Evolutionary conservation across 177 flowering plant genomes (phyloP).

Genomic region (Vitis hybrid): DNA sequence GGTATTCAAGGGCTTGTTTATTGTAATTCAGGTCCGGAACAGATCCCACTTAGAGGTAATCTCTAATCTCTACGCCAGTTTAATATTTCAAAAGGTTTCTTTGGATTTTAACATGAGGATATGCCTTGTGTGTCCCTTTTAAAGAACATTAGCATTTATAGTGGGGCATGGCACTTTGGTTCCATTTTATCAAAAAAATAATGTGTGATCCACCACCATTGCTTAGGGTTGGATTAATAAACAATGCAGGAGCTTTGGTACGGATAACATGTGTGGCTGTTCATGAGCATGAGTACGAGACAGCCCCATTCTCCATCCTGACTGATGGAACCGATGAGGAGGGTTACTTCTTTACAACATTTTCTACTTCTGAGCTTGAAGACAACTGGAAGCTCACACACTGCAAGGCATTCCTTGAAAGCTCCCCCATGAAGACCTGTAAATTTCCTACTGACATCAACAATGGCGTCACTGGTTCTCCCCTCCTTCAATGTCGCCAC

Average conservation of each 20-base stretch:
- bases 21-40: conserved; percentile 31
- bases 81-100: neutral
- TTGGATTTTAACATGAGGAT: neutral
- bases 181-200: too few relatives aligned
- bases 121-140: too few relatives aligned
- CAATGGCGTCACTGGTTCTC: conserved; percentile 40
- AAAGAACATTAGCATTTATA: too few relatives aligned
- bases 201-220: too few relatives aligned
- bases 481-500: conserved; percentile 22
- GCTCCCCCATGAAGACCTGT: conserved; percentile 39
- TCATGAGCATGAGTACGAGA: conserved; percentile 34
- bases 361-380: conserved; percentile 20
- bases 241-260: conserved; percentile 41
- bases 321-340: conserved; percentile 33
- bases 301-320: conserved; percentile 31
- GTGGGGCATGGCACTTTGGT: too few relatives aligned
- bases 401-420: conserved; percentile 54
- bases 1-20: conserved; percentile 42
- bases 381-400: conserved; percentile 19
- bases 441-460: conserved; percentile 34
- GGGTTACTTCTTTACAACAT: conserved; percentile 47
- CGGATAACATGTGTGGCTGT: conserved; percentile 41
- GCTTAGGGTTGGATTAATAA: too few relatives aligned
- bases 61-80: neutral
- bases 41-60: conserved; percentile 38